Conservation (phyloP, 1,284 basidiomycete species). For the Lignosus rhinocerotis region DNA sequence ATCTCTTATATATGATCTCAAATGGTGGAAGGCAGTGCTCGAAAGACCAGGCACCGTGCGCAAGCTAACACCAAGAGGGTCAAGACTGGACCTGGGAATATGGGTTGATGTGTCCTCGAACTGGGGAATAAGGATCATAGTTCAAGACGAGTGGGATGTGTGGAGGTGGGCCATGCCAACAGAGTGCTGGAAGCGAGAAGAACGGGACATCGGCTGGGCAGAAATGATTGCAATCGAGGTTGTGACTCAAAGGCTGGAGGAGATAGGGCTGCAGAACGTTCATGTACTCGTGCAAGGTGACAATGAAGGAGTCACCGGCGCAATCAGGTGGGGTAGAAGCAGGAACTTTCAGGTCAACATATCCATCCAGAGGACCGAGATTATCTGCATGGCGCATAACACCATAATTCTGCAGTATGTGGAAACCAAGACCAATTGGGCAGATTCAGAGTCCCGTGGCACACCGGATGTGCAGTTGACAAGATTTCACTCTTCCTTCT, state of each 20-base stretch:
- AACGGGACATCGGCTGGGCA: conserved; percentile 41
- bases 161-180: conserved; percentile 29
- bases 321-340: conserved; percentile 35
- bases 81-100: too few species aligned
- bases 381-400: conserved; percentile 26
- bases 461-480: not conserved
- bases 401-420: conserved; percentile 10
- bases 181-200: conserved; percentile 27
- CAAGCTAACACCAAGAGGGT: too few species aligned
- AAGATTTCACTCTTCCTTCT: not conserved
- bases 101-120: too few species aligned
- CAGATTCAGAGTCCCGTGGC: conserved; percentile 14
- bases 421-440: conserved; percentile 7
- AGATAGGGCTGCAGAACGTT: not conserved
- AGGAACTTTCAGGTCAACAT: conserved; percentile 37
- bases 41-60: too few species aligned
- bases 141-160: conserved; percentile 30
- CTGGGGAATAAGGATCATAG: conserved; percentile 36
- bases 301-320: conserved; percentile 43
- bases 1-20: too few species aligned
- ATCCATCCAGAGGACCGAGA: conserved; percentile 30
- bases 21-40: too few species aligned
- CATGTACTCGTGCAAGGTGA: conserved; percentile 37
- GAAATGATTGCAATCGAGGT: conserved; percentile 42
- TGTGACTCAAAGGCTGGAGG: conserved; percentile 9